Conservation (phyloP, 2,329 filamentous ascomycete species). For the Neoascochyta sp. region DNA sequence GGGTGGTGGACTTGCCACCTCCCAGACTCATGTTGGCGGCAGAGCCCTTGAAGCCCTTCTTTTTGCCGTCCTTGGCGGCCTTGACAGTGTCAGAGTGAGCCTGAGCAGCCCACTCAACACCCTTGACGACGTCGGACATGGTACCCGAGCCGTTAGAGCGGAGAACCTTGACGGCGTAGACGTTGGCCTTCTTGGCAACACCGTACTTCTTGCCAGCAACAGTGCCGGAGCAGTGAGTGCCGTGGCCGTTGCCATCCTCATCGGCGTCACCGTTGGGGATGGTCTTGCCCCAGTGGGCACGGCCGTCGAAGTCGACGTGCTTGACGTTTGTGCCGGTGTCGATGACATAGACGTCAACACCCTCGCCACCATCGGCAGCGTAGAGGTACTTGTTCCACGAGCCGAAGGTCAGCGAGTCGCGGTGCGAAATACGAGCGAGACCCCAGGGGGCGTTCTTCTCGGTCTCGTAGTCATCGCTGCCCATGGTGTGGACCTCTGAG, state of each 20-base stretch:
- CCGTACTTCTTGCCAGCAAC: conserved; percentile 98
- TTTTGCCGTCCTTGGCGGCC: conserved; percentile 78
- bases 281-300: conserved; percentile 95
- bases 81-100: conserved; percentile 72
- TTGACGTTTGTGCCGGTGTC: conserved; percentile 93
- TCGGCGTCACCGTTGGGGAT: conserved; percentile 82
- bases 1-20: conserved; percentile 89
- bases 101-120: conserved; percentile 89
- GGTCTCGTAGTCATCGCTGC: conserved; percentile 50
- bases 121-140: conserved; percentile 98
- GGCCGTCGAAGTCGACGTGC: conserved; percentile 96
- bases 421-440: conserved; percentile 95
- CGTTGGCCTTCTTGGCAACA: conserved; percentile 96
- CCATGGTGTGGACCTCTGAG: conserved; percentile 82
- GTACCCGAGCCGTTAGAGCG: conserved; percentile 94
- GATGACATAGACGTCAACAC: conserved; percentile 97
- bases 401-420: conserved; percentile 78
- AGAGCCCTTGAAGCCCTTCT: conserved; percentile 97
- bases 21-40: conserved; percentile 99
- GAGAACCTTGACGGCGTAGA: conserved; percentile 98
- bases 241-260: conserved; percentile 93
- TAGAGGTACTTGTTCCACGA: conserved; percentile 99
- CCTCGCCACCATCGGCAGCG: conserved; percentile 83
- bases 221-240: conserved; percentile 98
- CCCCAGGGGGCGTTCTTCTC: conserved; percentile 99